Evolutionary conservation across 179 eudicot genomes (phyloP).

Genomic region (Amaranthus tricolor): DNA sequence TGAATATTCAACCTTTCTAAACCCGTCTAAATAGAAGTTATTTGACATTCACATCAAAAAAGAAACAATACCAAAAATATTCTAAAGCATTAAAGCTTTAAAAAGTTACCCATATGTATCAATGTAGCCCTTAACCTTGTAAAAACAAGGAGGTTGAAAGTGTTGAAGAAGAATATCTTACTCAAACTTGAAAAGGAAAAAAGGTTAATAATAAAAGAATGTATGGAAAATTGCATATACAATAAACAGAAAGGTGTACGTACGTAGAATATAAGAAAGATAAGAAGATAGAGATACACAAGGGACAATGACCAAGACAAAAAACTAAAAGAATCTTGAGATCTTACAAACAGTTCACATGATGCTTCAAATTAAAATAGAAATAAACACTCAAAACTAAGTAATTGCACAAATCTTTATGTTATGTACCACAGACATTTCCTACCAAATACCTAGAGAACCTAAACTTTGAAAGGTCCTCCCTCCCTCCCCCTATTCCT

Average conservation of each 20-base stretch:
- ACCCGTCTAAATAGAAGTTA: too few relatives aligned
- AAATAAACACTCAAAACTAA: constrained; percentile 9
- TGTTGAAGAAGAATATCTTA: too few relatives aligned
- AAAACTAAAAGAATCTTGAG: constrained; percentile 34
- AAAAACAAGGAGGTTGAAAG: too few relatives aligned
- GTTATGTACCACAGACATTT: constrained; percentile 35
- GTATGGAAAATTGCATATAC: neutral
- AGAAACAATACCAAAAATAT: too few relatives aligned
- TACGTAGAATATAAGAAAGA: constrained; percentile 13
- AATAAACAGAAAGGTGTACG: constrained; percentile 11
- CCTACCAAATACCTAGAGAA: constrained; percentile 45
- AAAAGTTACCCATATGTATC: too few relatives aligned
- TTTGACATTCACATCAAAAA: too few relatives aligned
- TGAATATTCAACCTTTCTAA: too few relatives aligned
- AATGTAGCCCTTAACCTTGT: too few relatives aligned
- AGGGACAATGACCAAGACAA: constrained; percentile 29
- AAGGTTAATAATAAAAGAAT: neutral
- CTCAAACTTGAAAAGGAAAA: neutral
- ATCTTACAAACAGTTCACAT: constrained; percentile 34
- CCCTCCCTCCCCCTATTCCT: neutral
- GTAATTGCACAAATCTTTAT: constrained; percentile 37
- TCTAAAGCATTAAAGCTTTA: too few relatives aligned
- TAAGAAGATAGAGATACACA: constrained; percentile 15
- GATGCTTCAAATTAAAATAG: constrained; percentile 19
- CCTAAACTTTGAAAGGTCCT: constrained; percentile 28